Evolutionary conservation across 2,329 filamentous ascomycete species (phyloP).

Genomic region (Sclerotinia trifoliorum): DNA sequence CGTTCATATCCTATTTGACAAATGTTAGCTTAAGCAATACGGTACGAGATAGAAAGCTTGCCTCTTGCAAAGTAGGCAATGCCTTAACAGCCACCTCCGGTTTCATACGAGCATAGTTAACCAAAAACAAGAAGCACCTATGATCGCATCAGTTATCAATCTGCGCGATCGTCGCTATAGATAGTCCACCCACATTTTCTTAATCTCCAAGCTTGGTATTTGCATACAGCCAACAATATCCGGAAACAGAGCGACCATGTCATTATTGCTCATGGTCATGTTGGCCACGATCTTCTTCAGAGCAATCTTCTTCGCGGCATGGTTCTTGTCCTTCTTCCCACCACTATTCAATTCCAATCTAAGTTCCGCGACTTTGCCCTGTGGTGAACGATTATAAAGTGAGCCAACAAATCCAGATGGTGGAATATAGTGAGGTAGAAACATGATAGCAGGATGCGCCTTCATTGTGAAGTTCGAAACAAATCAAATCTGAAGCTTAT

Average conservation of each 20-base stretch:
- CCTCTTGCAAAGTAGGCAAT: slow-evolving; percentile 79
- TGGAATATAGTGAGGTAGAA: slow-evolving; percentile 38
- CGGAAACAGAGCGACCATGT: slow-evolving; percentile 96
- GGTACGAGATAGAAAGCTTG: slow-evolving; percentile 44
- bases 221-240: slow-evolving; percentile 96
- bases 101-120: slow-evolving; percentile 94
- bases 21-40: not conserved
- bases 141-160: slow-evolving; percentile 25
- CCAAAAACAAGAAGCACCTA: slow-evolving; percentile 96
- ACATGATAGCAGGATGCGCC: slow-evolving; percentile 32
- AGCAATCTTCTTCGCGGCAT: slow-evolving; percentile 91
- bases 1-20: slow-evolving; percentile 77
- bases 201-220: slow-evolving; percentile 92
- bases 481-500: slow-evolving; percentile 10
- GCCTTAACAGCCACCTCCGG: slow-evolving; percentile 93
- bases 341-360: slow-evolving; percentile 90
- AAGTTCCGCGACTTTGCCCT: slow-evolving; percentile 99
- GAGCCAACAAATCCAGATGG: slow-evolving; percentile 34
- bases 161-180: not conserved
- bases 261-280: slow-evolving; percentile 99
- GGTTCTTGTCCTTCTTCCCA: slow-evolving; percentile 97
- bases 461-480: slow-evolving; percentile 14
- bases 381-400: slow-evolving; percentile 47
- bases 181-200: slow-evolving; percentile 79
- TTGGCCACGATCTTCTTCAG: slow-evolving; percentile 99